Evolutionary conservation across 768 basidiomycete species (phyloP), one percentile per base, ranked within the genome.

Genomic region (Serendipita sp.): DNA sequence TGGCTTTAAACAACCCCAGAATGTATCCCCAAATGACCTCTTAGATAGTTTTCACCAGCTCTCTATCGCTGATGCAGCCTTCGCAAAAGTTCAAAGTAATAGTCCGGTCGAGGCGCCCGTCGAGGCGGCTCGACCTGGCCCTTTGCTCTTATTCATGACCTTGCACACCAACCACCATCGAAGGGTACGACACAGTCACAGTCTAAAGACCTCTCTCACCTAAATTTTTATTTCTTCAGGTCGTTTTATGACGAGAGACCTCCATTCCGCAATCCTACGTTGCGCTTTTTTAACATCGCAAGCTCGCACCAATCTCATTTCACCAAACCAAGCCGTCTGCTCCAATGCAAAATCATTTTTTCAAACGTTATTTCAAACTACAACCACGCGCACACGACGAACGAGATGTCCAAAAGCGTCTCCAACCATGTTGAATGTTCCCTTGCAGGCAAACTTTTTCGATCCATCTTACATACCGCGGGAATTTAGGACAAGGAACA

Each of bases 251-350:
- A 24, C 53, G 9, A 58, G 53, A 34, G 53, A 58, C 31, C 53
- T 58, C 53, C 30, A 58, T 58, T 58, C 53, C n/a, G 53, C 53
- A 58, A 58, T 58, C 53, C 24, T 58, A 4, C 31, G 17, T 33
- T 58, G 53, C 31, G 53, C 53, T 11, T 33, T 26, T 26, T 33
- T 58, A 24, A 24, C 53, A 5, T 20, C 53, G 17, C 53, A 58
- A 58, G 53, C 17, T 26, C 24, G 53, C 53, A 24, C 26, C 20
- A 58, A 58, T 26, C 17, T 58, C 3, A 28, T 3, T 26, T 30
- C 28, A 38, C 28, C 45, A 2, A 28, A 50, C 17, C 45, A 38
- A 7, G 45, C 20, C 4, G 53, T 28, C 17, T 58, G 53, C 53
- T n/a, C 9, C 20, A 24, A 31, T 26, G n/a, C 53, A 9, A 22